These are phyloP conservation scores for Dothideomycetes sp. DNA, from an alignment of 2,329 filamentous ascomycete species.

Conservation along the genomic window DNA sequence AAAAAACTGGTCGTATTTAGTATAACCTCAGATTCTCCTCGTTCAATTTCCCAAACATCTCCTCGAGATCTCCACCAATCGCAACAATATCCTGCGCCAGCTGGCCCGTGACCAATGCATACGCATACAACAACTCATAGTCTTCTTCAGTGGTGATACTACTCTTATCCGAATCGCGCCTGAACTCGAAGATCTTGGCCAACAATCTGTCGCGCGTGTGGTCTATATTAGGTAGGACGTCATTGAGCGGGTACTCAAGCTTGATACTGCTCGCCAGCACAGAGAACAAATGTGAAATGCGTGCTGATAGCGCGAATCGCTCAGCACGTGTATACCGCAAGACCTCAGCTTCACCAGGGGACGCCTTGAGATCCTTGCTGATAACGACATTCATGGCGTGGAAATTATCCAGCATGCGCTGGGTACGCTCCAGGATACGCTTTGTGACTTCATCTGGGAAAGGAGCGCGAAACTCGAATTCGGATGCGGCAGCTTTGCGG, in stretches of 20 bases:
- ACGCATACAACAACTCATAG: slow-evolving; percentile 87
- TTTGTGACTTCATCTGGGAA: slow-evolving; percentile 68
- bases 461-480: slow-evolving; percentile 79
- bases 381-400: slow-evolving; percentile 94
- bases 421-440: slow-evolving; percentile 67
- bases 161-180: slow-evolving; percentile 51
- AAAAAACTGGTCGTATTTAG: slow-evolving; percentile 15
- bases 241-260: slow-evolving; percentile 84
- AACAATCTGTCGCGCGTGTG: slow-evolving; percentile 72
- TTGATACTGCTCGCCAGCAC: slow-evolving; percentile 90
- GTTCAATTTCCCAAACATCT: slow-evolving; percentile 49
- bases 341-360: slow-evolving; percentile 69
- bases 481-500: slow-evolving; percentile 61
- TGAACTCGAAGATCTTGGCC: slow-evolving; percentile 78
- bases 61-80: slow-evolving; percentile 45
- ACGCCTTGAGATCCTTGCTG: slow-evolving; percentile 63
- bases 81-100: slow-evolving; percentile 43
- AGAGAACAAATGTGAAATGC: slow-evolving; percentile 77
- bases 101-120: slow-evolving; percentile 57
- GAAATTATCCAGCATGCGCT: slow-evolving; percentile 81
- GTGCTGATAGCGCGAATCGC: slow-evolving; percentile 67
- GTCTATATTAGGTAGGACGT: slow-evolving; percentile 74
- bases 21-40: slow-evolving; percentile 50
- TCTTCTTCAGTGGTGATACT: slow-evolving; percentile 58
- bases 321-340: slow-evolving; percentile 70